Evolutionary conservation across 257 asterid genomes (phyloP).

Genomic region (Asclepias syriaca): DNA sequence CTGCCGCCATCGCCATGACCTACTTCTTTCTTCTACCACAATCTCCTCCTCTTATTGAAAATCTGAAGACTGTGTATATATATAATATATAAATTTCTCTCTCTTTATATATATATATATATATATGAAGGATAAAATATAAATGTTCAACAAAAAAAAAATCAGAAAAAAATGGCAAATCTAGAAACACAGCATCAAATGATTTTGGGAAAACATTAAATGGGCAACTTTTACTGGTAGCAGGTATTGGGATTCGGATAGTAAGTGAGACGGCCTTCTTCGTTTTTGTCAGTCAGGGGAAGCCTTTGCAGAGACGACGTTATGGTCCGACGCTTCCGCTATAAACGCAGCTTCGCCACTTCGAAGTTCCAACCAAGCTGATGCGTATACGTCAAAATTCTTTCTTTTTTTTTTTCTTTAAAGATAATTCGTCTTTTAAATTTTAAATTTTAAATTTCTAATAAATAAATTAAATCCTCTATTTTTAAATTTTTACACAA

Average conservation of each 20-base stretch:
- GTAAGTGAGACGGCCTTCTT: not conserved
- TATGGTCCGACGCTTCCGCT: not conserved
- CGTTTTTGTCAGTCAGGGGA: not conserved
- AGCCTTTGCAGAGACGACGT: not conserved
- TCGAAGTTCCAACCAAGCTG: not conserved
- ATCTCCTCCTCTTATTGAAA: not conserved
- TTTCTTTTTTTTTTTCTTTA: not conserved
- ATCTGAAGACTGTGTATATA: not conserved
- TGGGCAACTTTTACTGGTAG: not conserved
- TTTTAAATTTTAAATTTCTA: not conserved
- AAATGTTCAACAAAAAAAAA: not conserved
- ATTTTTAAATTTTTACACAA: too few species aligned
- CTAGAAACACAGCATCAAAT: not conserved
- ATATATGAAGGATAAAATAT: not conserved
- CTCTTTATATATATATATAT: too few species aligned
- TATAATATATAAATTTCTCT: too few species aligned
- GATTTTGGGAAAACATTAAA: not conserved
- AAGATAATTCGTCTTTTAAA: not conserved
- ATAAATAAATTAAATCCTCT: too few species aligned
- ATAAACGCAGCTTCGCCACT: slow-evolving; percentile 8
- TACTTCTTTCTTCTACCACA: not conserved
- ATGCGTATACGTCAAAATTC: not conserved
- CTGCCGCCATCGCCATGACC: slow-evolving; percentile 40
- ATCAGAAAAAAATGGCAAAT: not conserved
- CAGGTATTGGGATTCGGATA: not conserved